Percentiles rank a stretch among this genome's conserved stretches.
phyloP scores from a whole-genome alignment of 768 basidiomycete species.

The Termitomyces sp. region DNA sequence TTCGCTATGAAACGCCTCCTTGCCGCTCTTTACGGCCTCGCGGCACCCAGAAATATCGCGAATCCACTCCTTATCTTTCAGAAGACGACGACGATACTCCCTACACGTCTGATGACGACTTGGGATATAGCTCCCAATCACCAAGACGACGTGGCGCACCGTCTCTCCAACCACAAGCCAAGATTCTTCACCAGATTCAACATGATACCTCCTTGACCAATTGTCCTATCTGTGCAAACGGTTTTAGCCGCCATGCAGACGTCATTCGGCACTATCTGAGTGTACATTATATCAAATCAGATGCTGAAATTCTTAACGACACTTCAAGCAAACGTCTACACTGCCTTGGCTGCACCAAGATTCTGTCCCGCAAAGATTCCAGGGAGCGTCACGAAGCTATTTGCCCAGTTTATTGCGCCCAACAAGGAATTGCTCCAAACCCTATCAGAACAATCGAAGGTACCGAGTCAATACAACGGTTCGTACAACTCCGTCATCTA shows the following conservation, averaged over 20 bases:
- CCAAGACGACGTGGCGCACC: background rate
- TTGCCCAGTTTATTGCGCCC: conserved; percentile 2
- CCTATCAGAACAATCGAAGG: background rate
- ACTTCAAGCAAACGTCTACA: conserved; percentile 5
- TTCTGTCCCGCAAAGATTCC: conserved; percentile 11
- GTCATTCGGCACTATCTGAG: conserved; percentile 8
- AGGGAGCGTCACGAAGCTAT: conserved; percentile 9
- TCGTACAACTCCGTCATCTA: background rate
- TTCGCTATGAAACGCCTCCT: background rate
- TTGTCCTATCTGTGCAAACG: conserved; percentile 2
- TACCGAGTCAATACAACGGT: background rate
- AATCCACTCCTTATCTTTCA: background rate
- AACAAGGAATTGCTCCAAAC: background rate
- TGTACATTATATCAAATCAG: conserved; percentile 1
- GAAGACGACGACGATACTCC: background rate
- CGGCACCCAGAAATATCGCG: background rate
- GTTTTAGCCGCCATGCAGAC: conserved; percentile 8
- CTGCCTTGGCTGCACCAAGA: conserved; percentile 10
- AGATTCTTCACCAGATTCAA: conserved; percentile 3
- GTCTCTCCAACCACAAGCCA: background rate
- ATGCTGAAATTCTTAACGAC: conserved; percentile 8
- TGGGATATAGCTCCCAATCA: background rate
- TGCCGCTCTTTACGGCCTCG: conserved; percentile 4
- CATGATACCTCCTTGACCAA: background rate
- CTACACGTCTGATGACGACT: background rate